A percentile compares a stretch with the other conserved stretches of the same genome.
These are phyloP conservation scores for Backusella liffmaniae DNA, from an alignment of 192 early-diverging fungal genomes.

Conservation along the genomic window DNA sequence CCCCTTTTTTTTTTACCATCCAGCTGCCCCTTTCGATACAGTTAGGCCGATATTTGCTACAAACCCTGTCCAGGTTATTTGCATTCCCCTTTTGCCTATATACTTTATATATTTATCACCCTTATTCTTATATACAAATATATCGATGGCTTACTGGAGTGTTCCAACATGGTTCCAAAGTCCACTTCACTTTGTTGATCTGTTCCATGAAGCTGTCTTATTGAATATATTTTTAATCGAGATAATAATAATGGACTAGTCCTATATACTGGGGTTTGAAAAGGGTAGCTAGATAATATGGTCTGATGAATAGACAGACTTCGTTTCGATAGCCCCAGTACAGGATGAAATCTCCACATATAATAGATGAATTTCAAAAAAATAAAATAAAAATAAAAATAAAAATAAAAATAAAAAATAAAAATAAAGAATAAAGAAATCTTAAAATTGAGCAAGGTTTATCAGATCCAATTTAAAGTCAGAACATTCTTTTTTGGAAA, in stretches of 20 bases:
- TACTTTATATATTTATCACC: background rate
- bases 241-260: background rate
- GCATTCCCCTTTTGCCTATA: conserved; percentile 52
- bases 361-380: background rate
- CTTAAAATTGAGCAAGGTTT: conserved; percentile 5
- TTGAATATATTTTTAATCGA: background rate
- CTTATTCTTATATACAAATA: background rate
- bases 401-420: no score
- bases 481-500: background rate
- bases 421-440: conserved; percentile 1
- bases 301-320: background rate
- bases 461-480: conserved; percentile 4
- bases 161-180: conserved; percentile 3
- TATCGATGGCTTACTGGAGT: conserved; percentile 3
- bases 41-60: conserved; percentile 60
- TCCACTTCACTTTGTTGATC: conserved; percentile 4
- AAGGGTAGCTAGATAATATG: background rate
- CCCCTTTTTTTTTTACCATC: conserved; percentile 42
- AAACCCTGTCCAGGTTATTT: conserved; percentile 63
- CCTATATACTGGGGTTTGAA: background rate
- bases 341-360: background rate
- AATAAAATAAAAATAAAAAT: no score
- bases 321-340: background rate
- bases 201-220: conserved; percentile 1
- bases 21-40: conserved; percentile 59